A percentile compares a stretch with the other conserved stretches of the same genome.
phyloP scores from a whole-genome alignment of 2,329 filamentous ascomycete genomes.

The Aspergillus ochraceoroseus region DNA sequence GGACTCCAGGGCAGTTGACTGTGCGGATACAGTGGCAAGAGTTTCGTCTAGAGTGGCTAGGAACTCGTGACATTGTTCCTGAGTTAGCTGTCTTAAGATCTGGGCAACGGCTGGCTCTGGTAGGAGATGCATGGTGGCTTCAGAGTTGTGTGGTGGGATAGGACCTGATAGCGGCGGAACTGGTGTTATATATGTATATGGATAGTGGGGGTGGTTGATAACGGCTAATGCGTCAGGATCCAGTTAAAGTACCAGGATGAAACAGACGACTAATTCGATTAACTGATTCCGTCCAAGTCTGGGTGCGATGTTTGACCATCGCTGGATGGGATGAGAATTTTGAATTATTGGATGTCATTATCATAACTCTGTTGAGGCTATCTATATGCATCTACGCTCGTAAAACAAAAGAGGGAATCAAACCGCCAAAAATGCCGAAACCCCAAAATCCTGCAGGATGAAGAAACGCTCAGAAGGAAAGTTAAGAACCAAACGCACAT shows the following conservation, averaged over 20 bases:
- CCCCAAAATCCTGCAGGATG: not conserved
- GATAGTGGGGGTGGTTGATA: too few relatives aligned
- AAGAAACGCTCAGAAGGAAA: constrained; percentile 3
- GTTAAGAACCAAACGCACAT: constrained; percentile 3
- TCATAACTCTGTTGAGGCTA: constrained; percentile 24
- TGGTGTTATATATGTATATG: not conserved
- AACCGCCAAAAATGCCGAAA: constrained; percentile 5
- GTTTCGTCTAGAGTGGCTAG: constrained; percentile 35
- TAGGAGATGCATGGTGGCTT: constrained; percentile 31
- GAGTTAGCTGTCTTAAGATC: constrained; percentile 32
- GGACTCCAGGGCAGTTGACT: constrained; percentile 24
- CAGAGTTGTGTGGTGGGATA: not conserved
- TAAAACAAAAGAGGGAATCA: constrained; percentile 22
- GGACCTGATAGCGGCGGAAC: not conserved
- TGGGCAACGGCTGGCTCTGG: constrained; percentile 33
- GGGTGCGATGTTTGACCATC: not conserved
- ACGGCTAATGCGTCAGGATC: too few relatives aligned
- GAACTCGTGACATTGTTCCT: constrained; percentile 33
- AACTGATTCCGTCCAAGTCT: not conserved
- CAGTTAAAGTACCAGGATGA: too few relatives aligned
- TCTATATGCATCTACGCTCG: constrained; percentile 26
- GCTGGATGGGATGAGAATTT: too few relatives aligned
- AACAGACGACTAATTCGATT: too few relatives aligned
- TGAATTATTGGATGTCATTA: constrained; percentile 18
- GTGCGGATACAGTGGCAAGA: constrained; percentile 32